These are phyloP conservation scores for Trichoderma harzianum DNA, from an alignment of 2,329 filamentous ascomycete species.

Conservation along the genomic window DNA sequence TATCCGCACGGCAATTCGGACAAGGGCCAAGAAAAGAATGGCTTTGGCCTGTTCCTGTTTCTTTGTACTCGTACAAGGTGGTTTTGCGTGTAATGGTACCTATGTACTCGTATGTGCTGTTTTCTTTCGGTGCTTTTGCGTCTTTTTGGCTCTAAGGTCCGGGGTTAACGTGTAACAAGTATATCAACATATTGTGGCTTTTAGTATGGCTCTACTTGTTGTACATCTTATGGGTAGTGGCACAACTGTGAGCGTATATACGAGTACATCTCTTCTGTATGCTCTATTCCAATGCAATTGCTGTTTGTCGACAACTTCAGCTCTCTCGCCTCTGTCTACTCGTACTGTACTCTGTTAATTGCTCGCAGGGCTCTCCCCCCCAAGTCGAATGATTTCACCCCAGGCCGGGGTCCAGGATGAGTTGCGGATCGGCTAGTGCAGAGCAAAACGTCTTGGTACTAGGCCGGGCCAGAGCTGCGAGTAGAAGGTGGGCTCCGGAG, in stretches of 20 bases:
- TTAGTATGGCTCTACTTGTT: neutral
- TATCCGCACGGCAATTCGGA: neutral
- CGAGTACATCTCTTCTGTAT: neutral
- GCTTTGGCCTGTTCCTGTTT: neutral
- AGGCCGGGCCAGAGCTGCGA: constrained; percentile 5
- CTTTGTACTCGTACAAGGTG: neutral
- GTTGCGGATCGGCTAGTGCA: constrained; percentile 16
- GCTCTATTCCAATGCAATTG: neutral
- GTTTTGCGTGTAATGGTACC: neutral
- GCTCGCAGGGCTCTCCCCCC: neutral
- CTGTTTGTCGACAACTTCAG: neutral
- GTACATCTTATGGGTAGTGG: neutral
- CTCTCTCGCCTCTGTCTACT: neutral
- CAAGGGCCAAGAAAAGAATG: neutral
- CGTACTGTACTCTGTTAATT: neutral
- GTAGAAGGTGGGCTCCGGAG: constrained; percentile 17
- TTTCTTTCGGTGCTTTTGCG: neutral
- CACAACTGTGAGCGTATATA: neutral
- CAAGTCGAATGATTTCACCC: constrained; percentile 1
- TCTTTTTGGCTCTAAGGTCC: neutral
- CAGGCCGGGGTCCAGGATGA: neutral
- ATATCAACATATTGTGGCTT: neutral
- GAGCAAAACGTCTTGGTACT: constrained; percentile 10
- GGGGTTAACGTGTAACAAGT: neutral
- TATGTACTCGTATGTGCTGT: too few species aligned